Evolutionary conservation across 257 asterid species (phyloP).

Genomic region (Ocimum tenuiflorum): DNA sequence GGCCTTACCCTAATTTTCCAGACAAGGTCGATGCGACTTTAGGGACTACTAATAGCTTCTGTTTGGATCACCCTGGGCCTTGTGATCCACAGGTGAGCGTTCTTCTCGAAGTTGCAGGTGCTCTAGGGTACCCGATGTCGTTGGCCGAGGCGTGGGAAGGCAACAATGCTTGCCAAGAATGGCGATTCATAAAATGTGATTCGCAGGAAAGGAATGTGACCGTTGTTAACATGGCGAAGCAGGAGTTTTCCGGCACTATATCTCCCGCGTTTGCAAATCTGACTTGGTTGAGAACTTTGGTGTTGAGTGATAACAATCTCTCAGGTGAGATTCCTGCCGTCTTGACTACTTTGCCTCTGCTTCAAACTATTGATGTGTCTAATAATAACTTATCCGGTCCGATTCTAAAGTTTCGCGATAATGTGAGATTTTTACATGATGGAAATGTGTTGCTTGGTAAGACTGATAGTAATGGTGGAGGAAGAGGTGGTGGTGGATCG

Average conservation of each 20-base stretch:
- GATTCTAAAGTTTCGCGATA: constrained; percentile 37
- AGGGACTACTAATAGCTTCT: constrained; percentile 56
- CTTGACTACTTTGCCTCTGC: constrained; percentile 53
- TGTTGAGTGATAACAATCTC: constrained; percentile 64
- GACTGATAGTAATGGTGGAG: constrained; percentile 39
- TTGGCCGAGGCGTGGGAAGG: constrained; percentile 78
- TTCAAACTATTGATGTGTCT: constrained; percentile 66
- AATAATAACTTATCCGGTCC: constrained; percentile 68
- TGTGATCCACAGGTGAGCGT: constrained; percentile 76
- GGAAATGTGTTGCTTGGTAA: constrained; percentile 63
- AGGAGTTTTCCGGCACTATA: constrained; percentile 54
- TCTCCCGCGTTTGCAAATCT: constrained; percentile 70
- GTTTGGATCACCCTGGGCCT: constrained; percentile 51
- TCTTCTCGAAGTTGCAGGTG: constrained; percentile 74
- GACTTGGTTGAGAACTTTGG: constrained; percentile 56
- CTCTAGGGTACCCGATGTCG: constrained; percentile 55
- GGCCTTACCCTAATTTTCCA: constrained; percentile 53
- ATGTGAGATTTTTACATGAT: constrained; percentile 33
- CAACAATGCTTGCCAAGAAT: constrained; percentile 55
- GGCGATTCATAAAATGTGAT: constrained; percentile 68
- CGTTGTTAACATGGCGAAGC: constrained; percentile 45
- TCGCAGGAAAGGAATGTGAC: constrained; percentile 48
- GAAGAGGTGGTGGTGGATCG: constrained; percentile 27
- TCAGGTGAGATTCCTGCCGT: constrained; percentile 55
- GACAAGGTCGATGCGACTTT: constrained; percentile 19